phyloP scores from a whole-genome alignment of 768 basidiomycete species.

The Hortiboletus flavorubellus region DNA sequence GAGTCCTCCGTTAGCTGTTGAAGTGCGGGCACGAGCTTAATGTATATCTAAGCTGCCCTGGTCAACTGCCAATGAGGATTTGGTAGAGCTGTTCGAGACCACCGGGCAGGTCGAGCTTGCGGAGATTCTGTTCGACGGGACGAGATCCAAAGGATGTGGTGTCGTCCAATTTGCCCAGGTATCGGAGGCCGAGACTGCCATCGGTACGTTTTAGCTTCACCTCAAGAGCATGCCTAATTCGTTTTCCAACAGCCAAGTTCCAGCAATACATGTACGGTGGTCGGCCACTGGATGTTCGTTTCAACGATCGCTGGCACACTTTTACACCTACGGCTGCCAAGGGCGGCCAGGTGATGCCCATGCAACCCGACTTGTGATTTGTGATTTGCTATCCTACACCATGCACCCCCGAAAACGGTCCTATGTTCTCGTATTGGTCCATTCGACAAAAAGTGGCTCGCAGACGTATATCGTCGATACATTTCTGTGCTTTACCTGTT shows the following conservation, averaged over 20 bases:
- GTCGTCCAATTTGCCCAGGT: slow-evolving; percentile 93
- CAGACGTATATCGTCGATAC: neutral
- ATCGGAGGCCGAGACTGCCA: slow-evolving; percentile 89
- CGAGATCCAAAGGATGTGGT: slow-evolving; percentile 90
- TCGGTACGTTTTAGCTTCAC: slow-evolving; percentile 47
- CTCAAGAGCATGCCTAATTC: neutral
- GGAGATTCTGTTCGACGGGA: slow-evolving; percentile 91
- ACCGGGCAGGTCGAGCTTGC: slow-evolving; percentile 93
- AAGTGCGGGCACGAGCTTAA: neutral
- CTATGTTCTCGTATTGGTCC: neutral
- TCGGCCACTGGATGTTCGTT: slow-evolving; percentile 83
- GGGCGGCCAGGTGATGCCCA: slow-evolving; percentile 70
- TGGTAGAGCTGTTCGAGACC: slow-evolving; percentile 97
- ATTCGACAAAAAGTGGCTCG: neutral
- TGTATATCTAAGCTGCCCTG: slow-evolving; percentile 71
- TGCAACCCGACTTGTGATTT: slow-evolving; percentile 52
- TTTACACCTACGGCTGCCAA: slow-evolving; percentile 88
- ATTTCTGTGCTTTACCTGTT: neutral
- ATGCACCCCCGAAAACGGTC: neutral
- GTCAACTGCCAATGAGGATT: slow-evolving; percentile 98
- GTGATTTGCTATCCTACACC: neutral
- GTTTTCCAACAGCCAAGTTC: slow-evolving; percentile 67
- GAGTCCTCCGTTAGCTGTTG: slow-evolving; percentile 36
- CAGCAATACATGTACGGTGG: slow-evolving; percentile 95
- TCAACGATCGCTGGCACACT: slow-evolving; percentile 95